Evolutionary conservation across 23 red algal species (phyloP).

Genomic region (Gracilariopsis chorda): DNA sequence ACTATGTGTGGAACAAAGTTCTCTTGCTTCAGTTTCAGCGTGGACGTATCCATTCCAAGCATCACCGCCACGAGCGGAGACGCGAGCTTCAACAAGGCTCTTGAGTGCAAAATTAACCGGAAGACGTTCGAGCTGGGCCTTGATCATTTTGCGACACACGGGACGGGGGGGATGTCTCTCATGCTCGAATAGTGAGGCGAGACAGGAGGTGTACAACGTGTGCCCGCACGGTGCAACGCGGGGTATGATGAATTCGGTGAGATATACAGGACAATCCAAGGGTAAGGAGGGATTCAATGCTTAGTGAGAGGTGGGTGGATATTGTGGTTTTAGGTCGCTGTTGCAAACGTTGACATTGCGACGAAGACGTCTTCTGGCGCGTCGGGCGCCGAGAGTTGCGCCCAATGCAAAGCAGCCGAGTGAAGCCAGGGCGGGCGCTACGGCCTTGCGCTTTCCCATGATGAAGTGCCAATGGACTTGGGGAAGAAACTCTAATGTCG

Average conservation of each 20-base stretch:
- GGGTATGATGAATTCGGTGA: slow-evolving; percentile 42
- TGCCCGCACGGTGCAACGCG: slow-evolving; percentile 58
- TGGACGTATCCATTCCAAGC: slow-evolving; percentile 33
- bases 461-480: too few relatives aligned
- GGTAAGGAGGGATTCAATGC: background rate
- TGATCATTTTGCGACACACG: slow-evolving; percentile 55
- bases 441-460: slow-evolving; percentile 35
- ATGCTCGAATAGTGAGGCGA: slow-evolving; percentile 40
- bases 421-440: slow-evolving; percentile 17
- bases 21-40: slow-evolving; percentile 39
- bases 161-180: slow-evolving; percentile 50
- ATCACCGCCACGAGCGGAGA: background rate
- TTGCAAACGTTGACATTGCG: background rate
- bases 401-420: slow-evolving; percentile 49
- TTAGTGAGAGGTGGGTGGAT: background rate
- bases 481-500: too few relatives aligned
- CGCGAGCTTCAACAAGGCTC: slow-evolving; percentile 40
- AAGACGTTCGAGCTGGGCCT: slow-evolving; percentile 6
- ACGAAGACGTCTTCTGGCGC: background rate
- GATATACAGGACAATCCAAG: slow-evolving; percentile 60
- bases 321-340: background rate
- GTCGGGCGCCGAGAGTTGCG: slow-evolving; percentile 20
- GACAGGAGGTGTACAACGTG: slow-evolving; percentile 50
- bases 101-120: slow-evolving; percentile 69
- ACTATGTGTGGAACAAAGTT: background rate